These are phyloP conservation scores for Zymoseptoria brevis DNA, from an alignment of 2,329 filamentous ascomycete species.

Conservation along the genomic window DNA sequence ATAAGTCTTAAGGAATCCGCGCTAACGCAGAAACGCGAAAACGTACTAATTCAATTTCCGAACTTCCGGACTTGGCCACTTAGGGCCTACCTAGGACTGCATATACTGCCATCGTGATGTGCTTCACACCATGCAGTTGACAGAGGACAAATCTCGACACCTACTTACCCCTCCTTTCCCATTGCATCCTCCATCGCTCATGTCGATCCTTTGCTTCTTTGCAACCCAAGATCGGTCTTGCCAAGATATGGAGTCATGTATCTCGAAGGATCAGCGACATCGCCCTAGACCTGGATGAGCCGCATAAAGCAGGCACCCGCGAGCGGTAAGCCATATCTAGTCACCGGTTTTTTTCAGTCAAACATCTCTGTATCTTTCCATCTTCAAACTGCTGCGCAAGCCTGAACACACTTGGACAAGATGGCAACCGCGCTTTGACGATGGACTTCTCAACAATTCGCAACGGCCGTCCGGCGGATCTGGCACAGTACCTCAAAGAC, in stretches of 20 bases:
- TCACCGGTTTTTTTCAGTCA: background rate
- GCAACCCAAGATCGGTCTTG: background rate
- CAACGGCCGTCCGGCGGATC: constrained; percentile 1
- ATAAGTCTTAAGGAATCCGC: too few species aligned
- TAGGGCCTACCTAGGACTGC: background rate
- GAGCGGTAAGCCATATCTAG: background rate
- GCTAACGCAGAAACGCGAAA: too few species aligned
- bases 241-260: background rate
- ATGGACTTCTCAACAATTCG: constrained; percentile 8
- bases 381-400: background rate
- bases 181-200: too few species aligned
- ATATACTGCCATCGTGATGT: background rate
- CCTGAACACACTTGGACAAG: background rate
- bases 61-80: too few species aligned
- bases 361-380: background rate
- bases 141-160: too few species aligned
- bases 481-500: constrained; percentile 8
- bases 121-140: background rate
- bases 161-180: too few species aligned
- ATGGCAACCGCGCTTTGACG: background rate
- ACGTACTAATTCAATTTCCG: too few species aligned
- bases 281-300: background rate
- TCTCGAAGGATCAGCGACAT: background rate
- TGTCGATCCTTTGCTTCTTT: background rate
- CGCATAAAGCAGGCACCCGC: background rate